These are phyloP conservation scores for Globisporangium rhizosaccharum DNA, from an alignment of 352 stramenopile species.

Conservation along the genomic window DNA sequence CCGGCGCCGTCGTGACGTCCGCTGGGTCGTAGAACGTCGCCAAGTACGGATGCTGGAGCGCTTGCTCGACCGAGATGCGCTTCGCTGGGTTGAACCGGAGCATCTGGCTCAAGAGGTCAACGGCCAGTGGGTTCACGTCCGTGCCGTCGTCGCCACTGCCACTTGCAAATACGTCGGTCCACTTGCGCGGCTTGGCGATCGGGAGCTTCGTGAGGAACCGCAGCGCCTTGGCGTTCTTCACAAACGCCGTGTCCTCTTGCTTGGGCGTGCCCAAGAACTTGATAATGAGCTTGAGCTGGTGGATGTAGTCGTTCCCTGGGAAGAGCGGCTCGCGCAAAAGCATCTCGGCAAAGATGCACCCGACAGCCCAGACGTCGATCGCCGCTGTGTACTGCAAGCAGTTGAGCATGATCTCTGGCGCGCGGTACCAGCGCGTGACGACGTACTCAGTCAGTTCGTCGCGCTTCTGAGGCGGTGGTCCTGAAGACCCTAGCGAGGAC, in stretches of 20 bases:
- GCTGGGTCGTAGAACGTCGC: slow-evolving; percentile 85
- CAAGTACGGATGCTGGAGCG: slow-evolving; percentile 62
- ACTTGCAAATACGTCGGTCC: slow-evolving; percentile 46
- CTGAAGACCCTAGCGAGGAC: no score
- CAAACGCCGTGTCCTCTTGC: slow-evolving; percentile 70
- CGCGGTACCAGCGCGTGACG: slow-evolving; percentile 91
- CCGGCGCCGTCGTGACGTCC: slow-evolving; percentile 31
- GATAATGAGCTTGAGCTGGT: slow-evolving; percentile 82
- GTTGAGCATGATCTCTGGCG: slow-evolving; percentile 92
- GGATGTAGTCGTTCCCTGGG: slow-evolving; percentile 80
- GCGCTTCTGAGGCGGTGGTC: slow-evolving; percentile 13
- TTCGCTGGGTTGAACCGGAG: slow-evolving; percentile 70
- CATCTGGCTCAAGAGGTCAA: slow-evolving; percentile 63
- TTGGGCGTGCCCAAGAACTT: slow-evolving; percentile 65
- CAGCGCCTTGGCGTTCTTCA: slow-evolving; percentile 88
- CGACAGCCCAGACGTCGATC: slow-evolving; percentile 93
- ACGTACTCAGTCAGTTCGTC: slow-evolving; percentile 82
- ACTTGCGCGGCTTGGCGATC: slow-evolving; percentile 75
- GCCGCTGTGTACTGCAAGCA: slow-evolving; percentile 93
- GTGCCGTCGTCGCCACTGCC: slow-evolving; percentile 9
- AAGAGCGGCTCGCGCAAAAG: slow-evolving; percentile 95
- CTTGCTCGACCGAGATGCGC: slow-evolving; percentile 55
- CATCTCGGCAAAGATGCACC: slow-evolving; percentile 99
- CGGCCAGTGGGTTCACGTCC: slow-evolving; percentile 39
- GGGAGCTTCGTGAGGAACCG: slow-evolving; percentile 83